Base-by-base conservation (phyloP, 176 grass and related monocot species). In the Oryza coarctata region DNA sequence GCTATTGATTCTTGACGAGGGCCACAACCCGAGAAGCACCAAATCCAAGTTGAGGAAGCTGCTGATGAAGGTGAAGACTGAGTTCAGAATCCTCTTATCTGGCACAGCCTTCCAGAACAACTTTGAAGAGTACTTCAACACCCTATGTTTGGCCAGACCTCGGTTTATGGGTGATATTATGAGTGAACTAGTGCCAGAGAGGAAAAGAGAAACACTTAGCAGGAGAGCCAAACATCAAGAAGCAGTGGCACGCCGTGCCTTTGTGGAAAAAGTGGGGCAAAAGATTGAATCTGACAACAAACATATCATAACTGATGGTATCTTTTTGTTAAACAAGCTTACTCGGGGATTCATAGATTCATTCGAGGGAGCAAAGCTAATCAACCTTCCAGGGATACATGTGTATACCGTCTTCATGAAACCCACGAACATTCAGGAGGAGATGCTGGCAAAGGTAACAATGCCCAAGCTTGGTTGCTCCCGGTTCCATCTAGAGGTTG, bases 51-150 rank as follows among this genome's bases (percentile, higher is more conserved):
- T 97, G 62, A 89, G 95, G 86, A 94, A 70, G 67, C 36, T 88
- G 7, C 80, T 97, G 71, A 94, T 94, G 95, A 94, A 92, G 55
- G 92, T 94, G 80, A 94, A 92, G 66, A 97, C 95, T 34, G 92
- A 97, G 43, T 94, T 80, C 14, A 90, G 92, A 88, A 79, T 97
- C 77, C 92, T 97, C 82, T 78, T 97, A 82, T 97, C 95, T 22
- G 95, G 95, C 28, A 97, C 95, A 8, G 62, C 94, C 47, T 97
- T 94, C 77, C 95, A 97, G 82, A 97, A 97, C 67, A 97, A 97
- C 66, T 97, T 97, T 70, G 92, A 87, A 80, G 95, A 97, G 65
- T 97, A 97, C 38, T 97, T 94, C 86, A 97, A 97, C 84, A 94
- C 95, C 39, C 73, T 97, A 86, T 92, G 75, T 81, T 77, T 97